These are phyloP conservation scores for Solanum chmielewskii DNA, from an alignment of 257 asterid species.

Conservation along the genomic window DNA sequence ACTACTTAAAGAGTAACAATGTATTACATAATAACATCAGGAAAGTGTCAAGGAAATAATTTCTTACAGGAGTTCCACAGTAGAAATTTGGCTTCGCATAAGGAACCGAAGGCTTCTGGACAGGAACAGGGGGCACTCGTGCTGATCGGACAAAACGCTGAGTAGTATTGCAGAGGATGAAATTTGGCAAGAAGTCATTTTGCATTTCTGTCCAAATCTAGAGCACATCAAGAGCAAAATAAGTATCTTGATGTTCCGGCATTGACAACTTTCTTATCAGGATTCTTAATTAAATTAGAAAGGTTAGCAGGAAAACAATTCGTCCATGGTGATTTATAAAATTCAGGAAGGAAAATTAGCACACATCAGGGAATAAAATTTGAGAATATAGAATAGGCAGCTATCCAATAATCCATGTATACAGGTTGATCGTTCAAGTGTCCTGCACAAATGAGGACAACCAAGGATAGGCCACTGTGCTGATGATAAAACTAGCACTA, in stretches of 20 bases:
- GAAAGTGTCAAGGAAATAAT: background rate
- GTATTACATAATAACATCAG: background rate
- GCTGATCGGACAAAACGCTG: constrained; percentile 95
- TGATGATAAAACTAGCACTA: background rate
- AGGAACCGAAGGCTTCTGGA: constrained; percentile 91
- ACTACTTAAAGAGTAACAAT: background rate
- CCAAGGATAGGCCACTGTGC: background rate
- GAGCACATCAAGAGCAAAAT: constrained; percentile 8
- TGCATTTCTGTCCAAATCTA: constrained; percentile 99
- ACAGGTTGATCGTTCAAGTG: background rate
- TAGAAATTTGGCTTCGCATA: constrained; percentile 86
- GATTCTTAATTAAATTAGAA: background rate
- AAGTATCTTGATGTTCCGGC: constrained; percentile 2
- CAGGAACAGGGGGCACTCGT: constrained; percentile 59
- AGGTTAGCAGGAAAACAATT: background rate
- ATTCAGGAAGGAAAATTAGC: background rate
- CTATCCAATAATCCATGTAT: background rate
- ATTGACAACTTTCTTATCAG: background rate
- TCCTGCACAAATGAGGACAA: background rate
- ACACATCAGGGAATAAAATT: background rate
- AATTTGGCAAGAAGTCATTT: constrained; percentile 91
- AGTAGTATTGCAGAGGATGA: constrained; percentile 92
- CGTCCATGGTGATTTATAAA: background rate
- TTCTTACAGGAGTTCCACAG: constrained; percentile 91
- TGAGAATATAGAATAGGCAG: background rate